These are phyloP conservation scores for Cryptococcus sp. DNA, from an alignment of 1,284 basidiomycete species.

Conservation along the genomic window DNA sequence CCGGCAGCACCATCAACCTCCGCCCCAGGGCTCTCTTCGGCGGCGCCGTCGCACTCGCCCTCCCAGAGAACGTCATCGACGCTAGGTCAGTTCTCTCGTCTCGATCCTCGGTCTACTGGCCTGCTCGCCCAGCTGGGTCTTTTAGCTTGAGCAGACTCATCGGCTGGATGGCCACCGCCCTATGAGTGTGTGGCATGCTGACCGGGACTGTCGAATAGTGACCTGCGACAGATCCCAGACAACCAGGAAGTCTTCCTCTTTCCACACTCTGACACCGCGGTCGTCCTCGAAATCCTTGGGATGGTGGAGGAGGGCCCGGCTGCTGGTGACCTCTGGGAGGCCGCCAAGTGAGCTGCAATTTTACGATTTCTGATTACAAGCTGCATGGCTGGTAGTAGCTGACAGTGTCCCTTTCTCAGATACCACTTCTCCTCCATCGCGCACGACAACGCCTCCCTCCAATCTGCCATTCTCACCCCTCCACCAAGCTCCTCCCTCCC, in stretches of 20 bases:
- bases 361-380: not conserved
- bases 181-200: too few species aligned
- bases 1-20: not conserved
- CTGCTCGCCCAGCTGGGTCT: not conserved
- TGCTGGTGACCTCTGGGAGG: constrained; percentile 54
- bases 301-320: constrained; percentile 59
- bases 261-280: constrained; percentile 64
- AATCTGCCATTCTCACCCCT: constrained; percentile 51
- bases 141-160: not conserved
- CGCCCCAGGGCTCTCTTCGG: constrained; percentile 50
- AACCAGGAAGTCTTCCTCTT: constrained; percentile 92
- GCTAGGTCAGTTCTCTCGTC: constrained; percentile 65
- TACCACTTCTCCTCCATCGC: constrained; percentile 90
- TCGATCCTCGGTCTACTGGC: too few species aligned
- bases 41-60: constrained; percentile 70
- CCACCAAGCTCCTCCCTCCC: constrained; percentile 20
- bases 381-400: not conserved
- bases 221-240: constrained; percentile 90
- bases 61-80: constrained; percentile 67
- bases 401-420: constrained; percentile 53
- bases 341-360: constrained; percentile 60
- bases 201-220: constrained; percentile 53
- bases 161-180: constrained; percentile 11
- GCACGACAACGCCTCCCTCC: constrained; percentile 78
- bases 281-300: constrained; percentile 83